Base-by-base conservation (phyloP, 805 yeast genomes). In the Pichia phayaonensis region DNA sequence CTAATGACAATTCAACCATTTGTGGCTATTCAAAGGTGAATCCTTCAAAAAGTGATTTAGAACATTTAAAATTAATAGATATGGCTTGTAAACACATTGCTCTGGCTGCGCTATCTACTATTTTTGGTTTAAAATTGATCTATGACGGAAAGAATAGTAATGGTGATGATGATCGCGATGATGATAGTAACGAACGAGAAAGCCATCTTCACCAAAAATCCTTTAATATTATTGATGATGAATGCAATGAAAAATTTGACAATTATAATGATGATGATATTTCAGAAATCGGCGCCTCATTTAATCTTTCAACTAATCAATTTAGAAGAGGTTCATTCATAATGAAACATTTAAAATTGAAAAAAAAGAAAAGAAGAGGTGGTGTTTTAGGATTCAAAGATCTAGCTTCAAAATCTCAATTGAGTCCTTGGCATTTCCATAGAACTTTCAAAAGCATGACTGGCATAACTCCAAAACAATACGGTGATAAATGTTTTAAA, bases 391-490 rank as follows among this genome's bases (percentile, higher is more conserved):
- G 90, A 0, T 89, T 89, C 71, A 86, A 87, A 65, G 96, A 89
- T 64, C 74, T 89, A 61, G 96, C 96, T 10, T 82, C 87, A 21
- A 85, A 88, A 62, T 83, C 90, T 11, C 84, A 84, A 57, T 74
- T 89, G 52, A 79, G 88, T 12, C 94, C 96, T 24, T 89, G 96
- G 96, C 96, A 89, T 67, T 89, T 89, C 67, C 96, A 89, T 71
- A 73, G 96, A 47, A 95, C 89, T 23, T 89, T 89, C 73, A 84
- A 89, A 66, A 78, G 83, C 49, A 86, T 88, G 54, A 86, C 95
- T 6, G 92, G 95, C 2, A 75, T 87, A 52, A 88, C 96, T 1
- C 95, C 95, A 23, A 86, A 88, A 70, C 84, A 87, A 8, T 88
- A 88, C 60, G 96, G 96, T 47, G 95, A 88, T 61, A 81, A 82